Conservation (phyloP, 2,329 filamentous ascomycete species). For the Mariannaea elegans region DNA sequence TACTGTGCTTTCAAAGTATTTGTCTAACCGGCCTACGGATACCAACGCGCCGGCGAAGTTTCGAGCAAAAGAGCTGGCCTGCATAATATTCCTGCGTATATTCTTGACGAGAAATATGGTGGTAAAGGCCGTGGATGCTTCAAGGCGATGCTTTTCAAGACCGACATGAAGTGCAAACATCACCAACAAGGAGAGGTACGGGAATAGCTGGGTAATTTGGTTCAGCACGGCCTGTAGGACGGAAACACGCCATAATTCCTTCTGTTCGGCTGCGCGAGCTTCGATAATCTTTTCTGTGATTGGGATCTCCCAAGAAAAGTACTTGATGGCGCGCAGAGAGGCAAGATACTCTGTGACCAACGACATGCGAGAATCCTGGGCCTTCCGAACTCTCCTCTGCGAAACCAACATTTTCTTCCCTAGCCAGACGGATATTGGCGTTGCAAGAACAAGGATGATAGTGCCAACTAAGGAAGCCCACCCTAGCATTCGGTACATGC, state of each 20-base stretch:
- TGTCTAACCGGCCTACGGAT: slow-evolving; percentile 62
- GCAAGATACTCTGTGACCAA: slow-evolving; percentile 66
- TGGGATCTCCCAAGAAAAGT: slow-evolving; percentile 67
- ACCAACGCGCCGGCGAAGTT: slow-evolving; percentile 48
- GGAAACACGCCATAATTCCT: slow-evolving; percentile 62
- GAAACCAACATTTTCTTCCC: slow-evolving; percentile 59
- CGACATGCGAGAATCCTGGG: slow-evolving; percentile 66
- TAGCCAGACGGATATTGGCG: slow-evolving; percentile 60
- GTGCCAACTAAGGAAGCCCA: slow-evolving; percentile 65
- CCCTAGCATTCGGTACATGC: slow-evolving; percentile 64
- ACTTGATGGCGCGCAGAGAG: slow-evolving; percentile 67
- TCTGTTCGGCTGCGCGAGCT: slow-evolving; percentile 61
- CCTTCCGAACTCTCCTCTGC: slow-evolving; percentile 61
- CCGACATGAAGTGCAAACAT: slow-evolving; percentile 64
- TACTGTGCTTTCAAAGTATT: slow-evolving; percentile 61
- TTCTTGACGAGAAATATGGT: slow-evolving; percentile 62
- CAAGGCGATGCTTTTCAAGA: slow-evolving; percentile 56
- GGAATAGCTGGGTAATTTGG: slow-evolving; percentile 61
- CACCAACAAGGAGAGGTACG: slow-evolving; percentile 59
- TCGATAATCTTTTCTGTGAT: slow-evolving; percentile 60
- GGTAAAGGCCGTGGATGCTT: slow-evolving; percentile 67
- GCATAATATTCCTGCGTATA: slow-evolving; percentile 61
- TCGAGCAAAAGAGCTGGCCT: slow-evolving; percentile 55
- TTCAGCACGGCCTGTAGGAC: slow-evolving; percentile 57
- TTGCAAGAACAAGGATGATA: slow-evolving; percentile 55